Percentiles rank a stretch among this genome's conserved stretches.
phyloP scores from a whole-genome alignment of 2,329 filamentous ascomycete species.

The Claviceps capensis region DNA sequence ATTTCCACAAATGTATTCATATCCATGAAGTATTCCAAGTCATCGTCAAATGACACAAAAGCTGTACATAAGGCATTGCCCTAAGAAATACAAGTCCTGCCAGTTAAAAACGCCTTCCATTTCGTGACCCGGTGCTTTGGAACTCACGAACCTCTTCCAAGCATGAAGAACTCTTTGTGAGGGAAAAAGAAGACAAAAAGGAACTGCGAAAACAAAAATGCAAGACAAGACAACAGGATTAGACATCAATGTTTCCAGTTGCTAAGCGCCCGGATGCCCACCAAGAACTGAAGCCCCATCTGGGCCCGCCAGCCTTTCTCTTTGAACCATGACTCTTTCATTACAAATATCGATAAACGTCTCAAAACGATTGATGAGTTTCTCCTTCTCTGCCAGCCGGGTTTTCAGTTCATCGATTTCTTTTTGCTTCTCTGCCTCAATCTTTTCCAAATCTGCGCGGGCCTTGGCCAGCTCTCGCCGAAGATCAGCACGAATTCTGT shows the following conservation, averaged over 20 bases:
- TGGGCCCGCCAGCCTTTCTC: slow-evolving; percentile 32
- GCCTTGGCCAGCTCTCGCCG: slow-evolving; percentile 45
- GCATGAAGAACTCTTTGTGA: not conserved
- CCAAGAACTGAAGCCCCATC: slow-evolving; percentile 15
- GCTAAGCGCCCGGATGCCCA: slow-evolving; percentile 13
- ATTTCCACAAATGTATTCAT: not conserved
- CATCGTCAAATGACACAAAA: not conserved
- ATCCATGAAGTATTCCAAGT: not conserved
- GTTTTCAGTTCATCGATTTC: slow-evolving; percentile 44
- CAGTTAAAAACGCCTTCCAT: not conserved
- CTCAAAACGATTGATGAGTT: slow-evolving; percentile 49
- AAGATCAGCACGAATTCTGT: slow-evolving; percentile 48
- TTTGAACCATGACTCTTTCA: slow-evolving; percentile 49
- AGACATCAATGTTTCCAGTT: not conserved
- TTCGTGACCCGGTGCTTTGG: not conserved
- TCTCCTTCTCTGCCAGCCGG: slow-evolving; percentile 49
- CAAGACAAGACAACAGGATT: not conserved
- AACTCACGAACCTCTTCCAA: not conserved
- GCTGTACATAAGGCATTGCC: not conserved
- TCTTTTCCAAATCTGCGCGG: slow-evolving; percentile 40
- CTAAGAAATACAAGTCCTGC: not conserved
- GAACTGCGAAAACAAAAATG: not conserved
- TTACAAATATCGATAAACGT: slow-evolving; percentile 61
- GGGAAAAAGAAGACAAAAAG: not conserved
- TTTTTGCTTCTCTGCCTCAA: slow-evolving; percentile 41